Base-by-base conservation (phyloP, 73 alveolate genomes). In the Paramecium tetraurelia region DNA sequence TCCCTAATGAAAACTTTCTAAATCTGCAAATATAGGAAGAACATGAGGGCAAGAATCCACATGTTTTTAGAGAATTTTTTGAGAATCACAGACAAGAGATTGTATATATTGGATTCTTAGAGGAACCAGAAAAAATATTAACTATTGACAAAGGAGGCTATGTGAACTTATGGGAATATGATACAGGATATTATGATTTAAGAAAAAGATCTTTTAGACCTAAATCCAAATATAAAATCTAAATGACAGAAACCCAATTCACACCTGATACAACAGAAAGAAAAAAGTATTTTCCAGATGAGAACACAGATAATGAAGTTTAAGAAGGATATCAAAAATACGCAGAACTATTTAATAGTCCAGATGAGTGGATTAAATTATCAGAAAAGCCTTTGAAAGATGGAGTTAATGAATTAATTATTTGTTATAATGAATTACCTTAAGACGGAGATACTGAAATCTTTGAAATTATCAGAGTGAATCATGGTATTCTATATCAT, bases 181-280 rank as follows among this genome's bases (percentile, higher is more conserved):
- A 77, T 40, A 77, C 69, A 22, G 69, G 75, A 40, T 77, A 40
- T 21, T 77, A 77, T 77, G 75, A 77, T 43, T 33, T 77, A 1
- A 77, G 89, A 77, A 46, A 43, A 46, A 77, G 89, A 43, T 77
- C 89, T 0, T 77, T 77, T 46, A 77, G 89, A 77, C 89, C 89
- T 11, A 77, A 77, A 46, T 18, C 53, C 8, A 77, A 77, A 43
- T 77, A 43, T 41, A 36, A 43, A 43, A 29, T 77, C 5, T 8
- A 41, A 43, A 40, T 77, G 69, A 77, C 69, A 8, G 46, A 40
- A 43, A 40, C 53, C 10, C 31, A 77, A 46, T 77, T 29, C 14
- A 24, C 41, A 8, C 89, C 89, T 2, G 89, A 77, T 77, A 46
- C 4, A 1, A 40, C 40, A 1, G 89, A 43, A 22, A 77, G 71